Conservation (phyloP, 2,329 filamentous ascomycete genomes). For the Pseudogymnoascus sp. region DNA sequence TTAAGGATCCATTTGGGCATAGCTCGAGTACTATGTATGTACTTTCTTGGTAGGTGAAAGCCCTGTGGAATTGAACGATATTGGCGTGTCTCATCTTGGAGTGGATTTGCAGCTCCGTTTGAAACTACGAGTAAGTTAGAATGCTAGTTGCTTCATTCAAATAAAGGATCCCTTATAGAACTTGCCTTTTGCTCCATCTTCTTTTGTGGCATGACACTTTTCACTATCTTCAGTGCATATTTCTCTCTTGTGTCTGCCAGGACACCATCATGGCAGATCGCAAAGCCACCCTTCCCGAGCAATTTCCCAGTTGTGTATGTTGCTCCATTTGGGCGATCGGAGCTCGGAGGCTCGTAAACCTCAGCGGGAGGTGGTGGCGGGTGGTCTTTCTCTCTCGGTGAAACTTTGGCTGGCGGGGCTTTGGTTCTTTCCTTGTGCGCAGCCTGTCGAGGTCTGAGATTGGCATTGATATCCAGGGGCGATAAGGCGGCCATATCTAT, state of each 20-base stretch:
- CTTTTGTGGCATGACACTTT: conserved; percentile 69
- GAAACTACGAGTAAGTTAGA: conserved; percentile 43
- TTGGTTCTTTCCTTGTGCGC: conserved; percentile 44
- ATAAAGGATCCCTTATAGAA: not conserved
- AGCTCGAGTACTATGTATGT: conserved; percentile 94
- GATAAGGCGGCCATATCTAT: conserved; percentile 58
- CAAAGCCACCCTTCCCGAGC: conserved; percentile 76
- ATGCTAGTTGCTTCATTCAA: not conserved
- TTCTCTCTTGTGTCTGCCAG: conserved; percentile 59
- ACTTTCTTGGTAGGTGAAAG: conserved; percentile 81
- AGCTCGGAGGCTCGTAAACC: conserved; percentile 57
- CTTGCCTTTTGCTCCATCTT: conserved; percentile 75
- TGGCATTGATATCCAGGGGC: conserved; percentile 58
- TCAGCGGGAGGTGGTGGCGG: conserved; percentile 57
- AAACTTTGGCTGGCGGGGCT: conserved; percentile 40
- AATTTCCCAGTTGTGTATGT: conserved; percentile 68
- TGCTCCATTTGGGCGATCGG: conserved; percentile 62
- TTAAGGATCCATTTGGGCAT: conserved; percentile 90
- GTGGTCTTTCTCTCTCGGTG: conserved; percentile 52
- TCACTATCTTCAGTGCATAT: conserved; percentile 76
- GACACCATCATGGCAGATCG: conserved; percentile 71
- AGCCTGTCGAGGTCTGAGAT: conserved; percentile 39
- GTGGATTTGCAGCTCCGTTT: conserved; percentile 90
- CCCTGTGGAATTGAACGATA: conserved; percentile 90
- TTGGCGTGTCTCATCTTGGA: conserved; percentile 96